A percentile compares a stretch with the other conserved stretches of the same genome.
These are phyloP conservation scores for Syncephalis plumigaleata DNA, from an alignment of 371 early-diverging fungal species.

Conservation along the genomic window DNA sequence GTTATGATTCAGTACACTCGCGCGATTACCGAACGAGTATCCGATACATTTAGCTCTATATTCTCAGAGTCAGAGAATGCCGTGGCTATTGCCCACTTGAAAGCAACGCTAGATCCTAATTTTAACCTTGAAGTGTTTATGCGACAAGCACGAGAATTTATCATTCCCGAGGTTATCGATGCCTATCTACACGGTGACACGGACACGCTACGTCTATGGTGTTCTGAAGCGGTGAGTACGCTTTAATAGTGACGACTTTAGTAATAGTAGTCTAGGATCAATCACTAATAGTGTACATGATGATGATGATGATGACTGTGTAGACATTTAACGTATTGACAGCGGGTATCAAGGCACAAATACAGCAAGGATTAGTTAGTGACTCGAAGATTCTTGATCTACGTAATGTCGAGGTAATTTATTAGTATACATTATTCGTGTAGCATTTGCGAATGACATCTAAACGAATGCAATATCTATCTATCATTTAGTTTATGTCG, in stretches of 20 bases:
- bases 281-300: background rate
- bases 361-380: conserved; percentile 69
- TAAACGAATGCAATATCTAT: too few relatives aligned
- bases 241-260: too few relatives aligned
- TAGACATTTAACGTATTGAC: conserved; percentile 78
- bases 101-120: conserved; percentile 62
- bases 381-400: conserved; percentile 90
- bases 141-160: conserved; percentile 75
- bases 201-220: conserved; percentile 74
- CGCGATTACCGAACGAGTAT: conserved; percentile 56
- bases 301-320: background rate
- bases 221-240: conserved; percentile 64
- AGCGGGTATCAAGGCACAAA: conserved; percentile 70
- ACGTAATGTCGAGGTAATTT: conserved; percentile 67
- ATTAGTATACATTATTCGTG: background rate
- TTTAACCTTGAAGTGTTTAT: conserved; percentile 78
- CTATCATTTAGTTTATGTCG: background rate
- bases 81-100: conserved; percentile 65
- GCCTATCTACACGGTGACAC: conserved; percentile 78
- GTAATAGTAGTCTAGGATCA: background rate
- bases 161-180: conserved; percentile 93
- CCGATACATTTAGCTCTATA: conserved; percentile 53
- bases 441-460: background rate
- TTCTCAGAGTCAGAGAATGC: conserved; percentile 92
- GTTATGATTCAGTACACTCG: conserved; percentile 66